phyloP scores from a whole-genome alignment of 179 eudicot genomes.

The Spinacia oleracea region DNA sequence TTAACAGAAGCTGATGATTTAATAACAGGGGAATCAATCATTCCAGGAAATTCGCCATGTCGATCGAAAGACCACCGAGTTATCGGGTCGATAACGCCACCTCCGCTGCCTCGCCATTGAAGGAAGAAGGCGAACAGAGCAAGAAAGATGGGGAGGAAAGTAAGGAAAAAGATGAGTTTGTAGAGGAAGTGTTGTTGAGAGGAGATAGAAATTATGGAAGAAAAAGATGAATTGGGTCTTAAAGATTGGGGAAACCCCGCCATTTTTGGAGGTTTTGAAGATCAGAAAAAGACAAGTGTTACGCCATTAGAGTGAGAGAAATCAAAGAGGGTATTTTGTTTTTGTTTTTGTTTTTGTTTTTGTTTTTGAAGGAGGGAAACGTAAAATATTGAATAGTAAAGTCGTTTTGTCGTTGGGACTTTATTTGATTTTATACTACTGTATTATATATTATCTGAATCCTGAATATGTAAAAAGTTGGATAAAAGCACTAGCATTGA shows the following conservation, averaged over 20 bases:
- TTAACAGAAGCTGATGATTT: background rate
- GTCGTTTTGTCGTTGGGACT: constrained; percentile 13
- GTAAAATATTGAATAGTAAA: constrained; percentile 10
- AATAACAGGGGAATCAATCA: constrained; percentile 8
- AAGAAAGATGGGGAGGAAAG: constrained; percentile 34
- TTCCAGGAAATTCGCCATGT: constrained; percentile 29
- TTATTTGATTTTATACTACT: background rate
- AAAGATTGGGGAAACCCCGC: constrained; percentile 50
- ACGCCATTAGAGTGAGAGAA: constrained; percentile 4
- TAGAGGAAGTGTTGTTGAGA: constrained; percentile 24
- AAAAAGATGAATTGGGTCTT: constrained; percentile 32
- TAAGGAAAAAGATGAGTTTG: constrained; percentile 35
- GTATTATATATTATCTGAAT: background rate
- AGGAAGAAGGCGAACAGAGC: constrained; percentile 41
- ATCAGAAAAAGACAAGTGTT: constrained; percentile 17
- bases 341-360: too few relatives aligned
- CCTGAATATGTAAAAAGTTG: too few relatives aligned
- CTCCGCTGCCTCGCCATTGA: constrained; percentile 45
- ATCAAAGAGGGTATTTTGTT: too few relatives aligned
- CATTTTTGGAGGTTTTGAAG: constrained; percentile 36
- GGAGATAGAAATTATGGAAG: constrained; percentile 10
- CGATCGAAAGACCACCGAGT: constrained; percentile 28
- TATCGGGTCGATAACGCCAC: constrained; percentile 22
- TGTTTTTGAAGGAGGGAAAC: constrained; percentile 13
- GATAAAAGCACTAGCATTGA: background rate